Evolutionary conservation across 257 asterid species (phyloP).

Genomic region (Rubia yunnanensis): DNA sequence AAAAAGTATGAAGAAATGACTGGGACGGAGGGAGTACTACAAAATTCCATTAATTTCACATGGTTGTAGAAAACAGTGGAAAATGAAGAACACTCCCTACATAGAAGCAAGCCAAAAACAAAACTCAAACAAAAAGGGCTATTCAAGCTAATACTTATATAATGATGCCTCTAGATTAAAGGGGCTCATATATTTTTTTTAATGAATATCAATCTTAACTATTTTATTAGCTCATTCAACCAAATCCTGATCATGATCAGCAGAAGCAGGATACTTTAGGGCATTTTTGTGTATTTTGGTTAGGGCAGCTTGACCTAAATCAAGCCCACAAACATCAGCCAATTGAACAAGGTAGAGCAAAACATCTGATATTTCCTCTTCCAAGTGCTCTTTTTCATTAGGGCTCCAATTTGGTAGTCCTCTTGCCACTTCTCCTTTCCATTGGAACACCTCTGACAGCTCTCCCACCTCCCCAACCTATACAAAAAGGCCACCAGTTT

Average conservation of each 20-base stretch:
- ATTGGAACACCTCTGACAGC: conserved; percentile 55
- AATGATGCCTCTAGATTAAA: background rate
- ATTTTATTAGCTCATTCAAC: too few species aligned
- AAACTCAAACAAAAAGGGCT: too few species aligned
- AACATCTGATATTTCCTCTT: conserved; percentile 59
- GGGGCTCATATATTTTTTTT: too few species aligned
- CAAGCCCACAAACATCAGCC: conserved; percentile 57
- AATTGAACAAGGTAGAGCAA: conserved; percentile 44
- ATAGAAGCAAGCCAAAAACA: too few species aligned
- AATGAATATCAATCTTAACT: too few species aligned
- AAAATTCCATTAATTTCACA: background rate
- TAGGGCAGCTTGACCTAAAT: conserved; percentile 59
- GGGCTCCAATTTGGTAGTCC: conserved; percentile 52
- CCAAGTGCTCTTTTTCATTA: conserved; percentile 45
- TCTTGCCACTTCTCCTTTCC: conserved; percentile 64
- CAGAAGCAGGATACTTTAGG: conserved; percentile 35
- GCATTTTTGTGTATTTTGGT: conserved; percentile 48
- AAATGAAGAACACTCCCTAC: too few species aligned
- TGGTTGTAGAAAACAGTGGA: too few species aligned
- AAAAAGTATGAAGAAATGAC: too few species aligned
- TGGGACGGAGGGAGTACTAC: too few species aligned
- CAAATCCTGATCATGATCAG: too few species aligned
- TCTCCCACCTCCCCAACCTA: conserved; percentile 79
- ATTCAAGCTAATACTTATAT: background rate
- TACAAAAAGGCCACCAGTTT: background rate